phyloP scores from a whole-genome alignment of 106 monocot genomes.

The Dioscorea dumetorum region DNA sequence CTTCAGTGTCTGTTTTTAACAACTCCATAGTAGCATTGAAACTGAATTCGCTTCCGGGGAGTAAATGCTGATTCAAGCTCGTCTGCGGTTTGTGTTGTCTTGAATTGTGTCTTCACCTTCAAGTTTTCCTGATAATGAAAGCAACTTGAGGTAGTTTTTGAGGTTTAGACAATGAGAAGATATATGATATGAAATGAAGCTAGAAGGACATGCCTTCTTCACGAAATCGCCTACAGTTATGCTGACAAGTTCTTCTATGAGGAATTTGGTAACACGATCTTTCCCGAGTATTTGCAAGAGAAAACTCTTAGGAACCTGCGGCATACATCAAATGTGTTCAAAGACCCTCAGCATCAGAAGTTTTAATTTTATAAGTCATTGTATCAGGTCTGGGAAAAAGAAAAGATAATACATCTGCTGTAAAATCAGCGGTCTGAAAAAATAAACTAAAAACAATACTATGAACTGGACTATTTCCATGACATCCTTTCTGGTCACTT shows the following conservation, averaged over 20 bases:
- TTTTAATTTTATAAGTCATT: too few relatives aligned
- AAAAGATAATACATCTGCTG: too few relatives aligned
- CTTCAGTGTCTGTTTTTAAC: conserved; percentile 18
- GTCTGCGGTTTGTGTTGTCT: conserved; percentile 46
- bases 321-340: neutral
- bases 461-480: too few relatives aligned
- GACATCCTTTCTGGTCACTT: too few relatives aligned
- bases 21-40: conserved; percentile 61
- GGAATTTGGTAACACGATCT: conserved; percentile 69
- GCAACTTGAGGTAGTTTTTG: neutral
- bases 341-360: too few relatives aligned
- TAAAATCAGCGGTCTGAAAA: too few relatives aligned
- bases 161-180: neutral
- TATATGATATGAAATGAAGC: neutral
- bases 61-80: conserved; percentile 55
- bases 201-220: conserved; percentile 31
- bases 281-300: conserved; percentile 58
- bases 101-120: conserved; percentile 41
- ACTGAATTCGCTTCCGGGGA: conserved; percentile 46
- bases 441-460: too few relatives aligned
- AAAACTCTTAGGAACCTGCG: conserved; percentile 74
- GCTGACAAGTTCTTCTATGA: conserved; percentile 66
- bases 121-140: conserved; percentile 37
- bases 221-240: conserved; percentile 44
- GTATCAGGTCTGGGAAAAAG: too few relatives aligned